Evolutionary conservation across 768 basidiomycete species (phyloP).

Genomic region (Hygrophorus pudorinus): DNA sequence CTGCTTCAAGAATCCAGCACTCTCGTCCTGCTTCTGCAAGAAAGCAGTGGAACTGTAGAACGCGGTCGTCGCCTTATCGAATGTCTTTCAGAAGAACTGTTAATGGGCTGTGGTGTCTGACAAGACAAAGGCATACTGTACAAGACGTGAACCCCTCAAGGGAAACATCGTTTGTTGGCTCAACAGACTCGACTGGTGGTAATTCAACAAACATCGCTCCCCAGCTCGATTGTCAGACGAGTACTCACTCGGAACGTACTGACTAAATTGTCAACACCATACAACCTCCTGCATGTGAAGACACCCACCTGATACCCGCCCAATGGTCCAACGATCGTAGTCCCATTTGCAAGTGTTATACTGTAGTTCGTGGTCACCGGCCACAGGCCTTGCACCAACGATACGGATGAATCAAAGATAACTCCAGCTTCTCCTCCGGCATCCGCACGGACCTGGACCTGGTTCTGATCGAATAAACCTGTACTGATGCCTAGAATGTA

Average conservation of each 20-base stretch:
- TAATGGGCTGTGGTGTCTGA: not conserved
- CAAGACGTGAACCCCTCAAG: conserved; percentile 65
- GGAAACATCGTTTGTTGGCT: conserved; percentile 49
- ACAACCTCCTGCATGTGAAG: not conserved
- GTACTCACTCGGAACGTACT: conserved; percentile 31
- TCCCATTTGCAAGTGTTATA: conserved; percentile 57
- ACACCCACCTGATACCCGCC: conserved; percentile 51
- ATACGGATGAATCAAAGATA: conserved; percentile 54
- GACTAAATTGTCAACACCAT: not conserved
- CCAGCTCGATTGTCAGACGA: too few relatives aligned
- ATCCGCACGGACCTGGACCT: conserved; percentile 47
- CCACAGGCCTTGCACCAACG: conserved; percentile 61
- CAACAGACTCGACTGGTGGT: conserved; percentile 47
- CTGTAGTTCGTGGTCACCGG: conserved; percentile 37
- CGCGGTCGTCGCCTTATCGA: too few relatives aligned
- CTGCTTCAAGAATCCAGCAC: conserved; percentile 31
- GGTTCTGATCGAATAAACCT: conserved; percentile 25
- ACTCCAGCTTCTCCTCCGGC: conserved; percentile 60
- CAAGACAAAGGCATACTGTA: conserved; percentile 30
- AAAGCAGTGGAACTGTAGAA: too few relatives aligned
- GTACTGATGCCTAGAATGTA: conserved; percentile 36
- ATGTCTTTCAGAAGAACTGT: not conserved
- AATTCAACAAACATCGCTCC: not conserved
- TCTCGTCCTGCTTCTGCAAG: too few relatives aligned
- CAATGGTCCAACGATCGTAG: conserved; percentile 47